Evolutionary conservation across 768 basidiomycete species (phyloP).

Genomic region (Serendipita sp.): DNA sequence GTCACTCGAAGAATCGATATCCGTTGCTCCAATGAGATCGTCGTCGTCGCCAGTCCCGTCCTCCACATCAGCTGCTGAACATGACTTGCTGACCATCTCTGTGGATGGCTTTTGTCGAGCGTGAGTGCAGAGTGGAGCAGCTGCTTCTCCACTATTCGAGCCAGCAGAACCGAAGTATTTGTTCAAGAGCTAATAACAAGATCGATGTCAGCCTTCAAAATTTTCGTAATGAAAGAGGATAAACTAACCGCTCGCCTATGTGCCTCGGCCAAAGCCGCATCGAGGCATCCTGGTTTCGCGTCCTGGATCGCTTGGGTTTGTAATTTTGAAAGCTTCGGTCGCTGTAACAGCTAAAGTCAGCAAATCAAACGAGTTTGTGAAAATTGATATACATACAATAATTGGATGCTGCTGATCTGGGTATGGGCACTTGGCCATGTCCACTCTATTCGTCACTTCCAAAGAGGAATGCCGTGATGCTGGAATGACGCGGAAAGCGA

Average conservation of each 20-base stretch:
- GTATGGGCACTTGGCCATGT: too few species aligned
- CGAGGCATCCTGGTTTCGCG: background rate
- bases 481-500: background rate
- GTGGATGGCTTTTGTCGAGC: background rate
- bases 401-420: too few species aligned
- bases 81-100: background rate
- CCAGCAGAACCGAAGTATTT: background rate
- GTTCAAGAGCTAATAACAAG: conserved; percentile 1
- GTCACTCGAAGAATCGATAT: background rate
- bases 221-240: background rate
- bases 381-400: too few species aligned
- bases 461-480: background rate
- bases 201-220: background rate
- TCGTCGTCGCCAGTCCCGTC: background rate
- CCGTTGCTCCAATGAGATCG: too few species aligned
- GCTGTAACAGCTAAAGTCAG: too few species aligned
- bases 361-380: too few species aligned
- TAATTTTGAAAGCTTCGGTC: background rate
- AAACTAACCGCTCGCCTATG: background rate
- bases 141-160: too few species aligned
- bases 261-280: background rate
- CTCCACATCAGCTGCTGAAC: background rate
- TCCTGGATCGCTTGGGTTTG: background rate
- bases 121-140: too few species aligned
- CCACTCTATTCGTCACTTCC: background rate